Evolutionary conservation across 306 rosid genomes (phyloP).

Genomic region (Sicyos baderoa): DNA sequence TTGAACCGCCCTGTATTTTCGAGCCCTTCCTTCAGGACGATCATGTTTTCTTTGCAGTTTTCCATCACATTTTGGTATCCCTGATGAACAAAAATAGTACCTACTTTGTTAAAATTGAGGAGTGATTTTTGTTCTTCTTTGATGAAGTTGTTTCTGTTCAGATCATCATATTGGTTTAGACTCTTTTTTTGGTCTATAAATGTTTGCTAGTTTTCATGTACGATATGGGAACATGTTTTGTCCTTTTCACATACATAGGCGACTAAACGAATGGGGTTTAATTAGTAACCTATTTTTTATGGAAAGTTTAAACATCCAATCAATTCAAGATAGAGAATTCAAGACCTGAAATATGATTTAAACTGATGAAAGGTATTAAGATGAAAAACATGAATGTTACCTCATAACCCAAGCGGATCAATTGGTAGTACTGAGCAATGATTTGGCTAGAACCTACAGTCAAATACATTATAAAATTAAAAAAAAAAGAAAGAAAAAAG

Average conservation of each 20-base stretch:
- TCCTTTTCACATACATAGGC: no score
- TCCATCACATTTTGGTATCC: slow-evolving; percentile 88
- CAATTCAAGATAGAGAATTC: neutral
- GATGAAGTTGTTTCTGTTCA: neutral
- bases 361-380: neutral
- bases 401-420: slow-evolving; percentile 81
- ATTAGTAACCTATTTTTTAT: no score
- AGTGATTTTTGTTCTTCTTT: neutral
- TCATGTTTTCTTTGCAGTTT: slow-evolving; percentile 79
- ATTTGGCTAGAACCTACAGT: slow-evolving; percentile 84
- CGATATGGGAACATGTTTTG: neutral
- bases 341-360: neutral
- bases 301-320: neutral
- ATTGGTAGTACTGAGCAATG: slow-evolving; percentile 89
- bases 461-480: no score
- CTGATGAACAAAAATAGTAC: slow-evolving; percentile 22
- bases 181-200: neutral
- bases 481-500: neutral
- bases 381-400: slow-evolving; percentile 20
- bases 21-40: slow-evolving; percentile 64
- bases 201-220: neutral
- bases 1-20: slow-evolving; percentile 57
- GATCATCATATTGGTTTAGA: neutral
- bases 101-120: neutral
- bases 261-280: neutral